Conservation (phyloP, 371 early-diverging fungal species). For the Mucor circinelloides region DNA sequence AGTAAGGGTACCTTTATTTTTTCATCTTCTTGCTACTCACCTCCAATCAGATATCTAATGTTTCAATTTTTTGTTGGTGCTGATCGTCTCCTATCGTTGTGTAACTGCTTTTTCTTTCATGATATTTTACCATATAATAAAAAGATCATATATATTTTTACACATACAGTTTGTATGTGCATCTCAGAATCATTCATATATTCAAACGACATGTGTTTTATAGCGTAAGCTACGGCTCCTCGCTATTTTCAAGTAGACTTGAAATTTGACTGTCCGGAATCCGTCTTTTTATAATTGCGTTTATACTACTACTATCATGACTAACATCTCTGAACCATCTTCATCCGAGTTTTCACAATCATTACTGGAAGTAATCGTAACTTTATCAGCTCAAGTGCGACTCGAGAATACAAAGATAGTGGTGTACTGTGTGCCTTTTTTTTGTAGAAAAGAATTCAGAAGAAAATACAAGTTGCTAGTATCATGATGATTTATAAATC, state of each 20-base stretch:
- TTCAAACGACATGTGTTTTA: neutral
- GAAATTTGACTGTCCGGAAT: neutral
- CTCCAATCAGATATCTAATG: neutral
- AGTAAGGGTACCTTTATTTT: conserved; percentile 1
- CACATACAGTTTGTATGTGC: neutral
- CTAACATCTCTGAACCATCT: neutral
- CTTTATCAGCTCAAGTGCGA: neutral
- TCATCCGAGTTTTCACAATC: neutral
- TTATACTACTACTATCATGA: conserved; percentile 1
- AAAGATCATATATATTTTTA: neutral
- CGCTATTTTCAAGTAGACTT: neutral
- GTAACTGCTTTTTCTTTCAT: neutral
- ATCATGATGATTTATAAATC: neutral
- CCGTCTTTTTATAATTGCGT: neutral
- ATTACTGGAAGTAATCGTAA: neutral
- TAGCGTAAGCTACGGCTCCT: neutral
- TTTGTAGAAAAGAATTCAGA: neutral
- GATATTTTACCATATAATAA: neutral
- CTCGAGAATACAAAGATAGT: neutral
- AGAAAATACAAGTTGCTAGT: neutral
- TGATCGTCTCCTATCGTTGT: conserved; percentile 1
- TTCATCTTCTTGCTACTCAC: neutral
- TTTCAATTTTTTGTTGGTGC: neutral
- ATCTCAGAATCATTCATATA: neutral
- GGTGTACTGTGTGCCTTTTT: neutral